Evolutionary conservation across 352 stramenopile species (phyloP), one percentile per base, ranked within the genome.

Genomic region (Hyaloperonospora arabidopsidis): DNA sequence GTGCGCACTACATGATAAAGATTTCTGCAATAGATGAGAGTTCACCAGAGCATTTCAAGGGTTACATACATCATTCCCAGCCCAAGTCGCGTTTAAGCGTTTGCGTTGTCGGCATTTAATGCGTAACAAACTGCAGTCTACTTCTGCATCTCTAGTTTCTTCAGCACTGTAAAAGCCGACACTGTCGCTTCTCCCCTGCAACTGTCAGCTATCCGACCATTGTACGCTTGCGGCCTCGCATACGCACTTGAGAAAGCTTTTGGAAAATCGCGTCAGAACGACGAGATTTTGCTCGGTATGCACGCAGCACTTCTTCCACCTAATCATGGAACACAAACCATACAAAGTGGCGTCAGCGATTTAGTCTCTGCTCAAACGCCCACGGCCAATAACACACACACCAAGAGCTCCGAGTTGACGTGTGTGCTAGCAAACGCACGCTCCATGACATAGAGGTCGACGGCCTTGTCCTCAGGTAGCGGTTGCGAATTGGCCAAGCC

Each of bases 371-470:
- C 22, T 32, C 38, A 46, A 3, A 51, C 48, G 12, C 47, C 13
- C 17, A 39, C 25, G 11, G 0, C 36, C 32, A 22, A 35, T 14
- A 7, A 15, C 12, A n/a, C 8, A 65, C 64, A 22, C 53, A 89
- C 80, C 66, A 96, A 61, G 4, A 79, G 53, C 36, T 96, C 74
- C 28, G 86, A 90, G 41, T 94, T 79, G 32, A 90, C 69, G 56
- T 97, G 89, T 7, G 87, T 96, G 46, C 84, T 95, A 57, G 82
- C 74, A 65, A 97, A 95, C 2, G 89, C 89, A 38, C 89, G 82
- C 62, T 97, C 89, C 72, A 97, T 89, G 28, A 96, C 89, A 62
- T 97, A 97, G 10, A 97, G 69, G 36, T 97, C 89, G 12, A 97
- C 89, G 15, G 86, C 89, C 54, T 95, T 96, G 62, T 97, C 89